Conservation (phyloP, 2,329 filamentous ascomycete genomes). For the Scopulariopsis brevicaulis region DNA sequence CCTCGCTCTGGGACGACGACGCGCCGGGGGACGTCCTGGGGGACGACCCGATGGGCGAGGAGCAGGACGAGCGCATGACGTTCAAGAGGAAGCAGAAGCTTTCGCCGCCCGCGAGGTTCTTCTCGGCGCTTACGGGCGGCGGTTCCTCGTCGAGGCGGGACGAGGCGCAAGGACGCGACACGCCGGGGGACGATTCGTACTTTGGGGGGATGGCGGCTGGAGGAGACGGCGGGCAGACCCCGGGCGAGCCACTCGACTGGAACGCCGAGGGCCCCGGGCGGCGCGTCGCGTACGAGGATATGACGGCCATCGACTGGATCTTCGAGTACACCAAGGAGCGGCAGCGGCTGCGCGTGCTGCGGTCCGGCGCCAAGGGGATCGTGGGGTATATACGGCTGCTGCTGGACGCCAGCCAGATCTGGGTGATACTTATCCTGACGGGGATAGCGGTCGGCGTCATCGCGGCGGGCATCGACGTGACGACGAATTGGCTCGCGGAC, state of each 20-base stretch:
- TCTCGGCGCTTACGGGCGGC: constrained; percentile 34
- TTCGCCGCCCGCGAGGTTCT: constrained; percentile 32
- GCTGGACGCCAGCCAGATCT: constrained; percentile 80
- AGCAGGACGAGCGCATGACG: constrained; percentile 42
- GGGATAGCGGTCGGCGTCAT: constrained; percentile 75
- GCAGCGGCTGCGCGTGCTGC: constrained; percentile 69
- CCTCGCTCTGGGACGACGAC: constrained; percentile 30
- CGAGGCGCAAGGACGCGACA: constrained; percentile 7
- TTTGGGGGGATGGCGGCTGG: neutral
- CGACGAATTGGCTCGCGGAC: constrained; percentile 87
- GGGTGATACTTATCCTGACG: constrained; percentile 78
- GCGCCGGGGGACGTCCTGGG: constrained; percentile 27
- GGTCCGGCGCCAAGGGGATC: constrained; percentile 56
- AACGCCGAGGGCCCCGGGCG: constrained; percentile 80
- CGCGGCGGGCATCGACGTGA: constrained; percentile 81
- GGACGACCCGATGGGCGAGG: constrained; percentile 43
- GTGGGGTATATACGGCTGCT: constrained; percentile 62
- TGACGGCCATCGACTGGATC: constrained; percentile 98
- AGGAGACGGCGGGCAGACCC: constrained; percentile 14
- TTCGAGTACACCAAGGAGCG: constrained; percentile 97
- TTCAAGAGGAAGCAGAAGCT: constrained; percentile 61
- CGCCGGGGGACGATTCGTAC: constrained; percentile 5
- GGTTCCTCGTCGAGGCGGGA: constrained; percentile 7
- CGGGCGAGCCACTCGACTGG: constrained; percentile 61
- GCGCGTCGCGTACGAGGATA: constrained; percentile 87